Evolutionary conservation across 495 filamentous ascomycete genomes (phyloP).

Genomic region (Astrothelium macrocarpum): DNA sequence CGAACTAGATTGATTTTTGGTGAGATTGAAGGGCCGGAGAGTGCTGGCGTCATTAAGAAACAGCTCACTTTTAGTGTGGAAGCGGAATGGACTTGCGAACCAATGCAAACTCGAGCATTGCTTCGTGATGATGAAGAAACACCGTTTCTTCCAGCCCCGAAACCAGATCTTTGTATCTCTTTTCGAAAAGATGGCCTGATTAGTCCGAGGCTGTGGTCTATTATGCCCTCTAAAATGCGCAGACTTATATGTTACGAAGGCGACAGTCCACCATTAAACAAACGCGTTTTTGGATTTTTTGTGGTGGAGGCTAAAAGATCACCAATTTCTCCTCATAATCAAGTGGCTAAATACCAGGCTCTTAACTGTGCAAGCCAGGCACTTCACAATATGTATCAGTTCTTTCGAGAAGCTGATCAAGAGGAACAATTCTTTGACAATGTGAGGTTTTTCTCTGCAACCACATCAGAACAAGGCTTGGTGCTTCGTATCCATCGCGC

Average conservation of each 20-base stretch:
- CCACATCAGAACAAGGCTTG: neutral
- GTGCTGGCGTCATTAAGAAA: neutral
- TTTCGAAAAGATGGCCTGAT: neutral
- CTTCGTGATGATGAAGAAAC: neutral
- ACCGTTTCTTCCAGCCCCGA: neutral
- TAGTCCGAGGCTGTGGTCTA: neutral
- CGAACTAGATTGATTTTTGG: neutral
- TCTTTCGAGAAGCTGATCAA: neutral
- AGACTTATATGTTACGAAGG: neutral
- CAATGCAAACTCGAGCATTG: constrained; percentile 1
- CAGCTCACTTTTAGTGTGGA: neutral
- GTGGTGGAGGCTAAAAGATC: neutral
- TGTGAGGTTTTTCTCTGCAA: neutral
- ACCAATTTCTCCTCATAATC: neutral
- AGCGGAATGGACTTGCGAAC: neutral
- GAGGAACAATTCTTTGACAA: neutral
- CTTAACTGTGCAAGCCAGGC: neutral
- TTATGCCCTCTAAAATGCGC: neutral
- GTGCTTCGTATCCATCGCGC: neutral
- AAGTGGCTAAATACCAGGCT: neutral
- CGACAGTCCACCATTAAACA: neutral
- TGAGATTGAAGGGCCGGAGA: neutral
- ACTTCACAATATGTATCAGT: neutral
- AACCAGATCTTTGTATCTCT: neutral
- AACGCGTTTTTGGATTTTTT: neutral